phyloP scores from a whole-genome alignment of 2,329 filamentous ascomycete genomes.

The Exophiala sideris region DNA sequence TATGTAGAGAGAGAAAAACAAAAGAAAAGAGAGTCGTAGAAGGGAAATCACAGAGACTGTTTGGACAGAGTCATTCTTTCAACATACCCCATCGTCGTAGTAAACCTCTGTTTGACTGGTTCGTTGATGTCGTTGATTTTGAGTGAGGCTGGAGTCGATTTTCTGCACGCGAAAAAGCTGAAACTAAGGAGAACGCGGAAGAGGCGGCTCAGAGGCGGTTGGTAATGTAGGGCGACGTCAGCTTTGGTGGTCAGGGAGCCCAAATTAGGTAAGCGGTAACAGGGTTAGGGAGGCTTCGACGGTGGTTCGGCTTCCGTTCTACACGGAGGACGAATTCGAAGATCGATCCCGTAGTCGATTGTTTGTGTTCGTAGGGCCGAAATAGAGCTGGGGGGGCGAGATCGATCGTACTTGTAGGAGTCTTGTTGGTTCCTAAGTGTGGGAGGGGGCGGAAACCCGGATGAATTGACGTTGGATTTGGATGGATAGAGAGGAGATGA shows the following conservation, averaged over 20 bases:
- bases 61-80: neutral
- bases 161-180: slow-evolving; percentile 4
- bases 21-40: neutral
- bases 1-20: slow-evolving; percentile 1
- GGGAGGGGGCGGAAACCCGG: neutral
- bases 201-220: slow-evolving; percentile 10
- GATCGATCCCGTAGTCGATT: no score
- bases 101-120: neutral
- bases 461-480: neutral
- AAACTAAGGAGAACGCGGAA: slow-evolving; percentile 7
- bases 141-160: slow-evolving; percentile 16
- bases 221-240: neutral
- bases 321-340: no score
- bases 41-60: neutral
- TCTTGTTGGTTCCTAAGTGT: neutral
- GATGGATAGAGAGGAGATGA: neutral
- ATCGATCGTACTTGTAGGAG: no score
- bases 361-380: no score
- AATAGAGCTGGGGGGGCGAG: no score
- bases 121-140: slow-evolving; percentile 16
- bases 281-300: neutral
- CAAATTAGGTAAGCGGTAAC: slow-evolving; percentile 5
- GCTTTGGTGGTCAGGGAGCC: neutral
- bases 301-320: no score
- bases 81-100: neutral